A percentile compares a stretch with the other conserved stretches of the same genome.
Evolutionary conservation across 1,284 basidiomycete species (phyloP).

Genomic region (Athelia sp.): DNA sequence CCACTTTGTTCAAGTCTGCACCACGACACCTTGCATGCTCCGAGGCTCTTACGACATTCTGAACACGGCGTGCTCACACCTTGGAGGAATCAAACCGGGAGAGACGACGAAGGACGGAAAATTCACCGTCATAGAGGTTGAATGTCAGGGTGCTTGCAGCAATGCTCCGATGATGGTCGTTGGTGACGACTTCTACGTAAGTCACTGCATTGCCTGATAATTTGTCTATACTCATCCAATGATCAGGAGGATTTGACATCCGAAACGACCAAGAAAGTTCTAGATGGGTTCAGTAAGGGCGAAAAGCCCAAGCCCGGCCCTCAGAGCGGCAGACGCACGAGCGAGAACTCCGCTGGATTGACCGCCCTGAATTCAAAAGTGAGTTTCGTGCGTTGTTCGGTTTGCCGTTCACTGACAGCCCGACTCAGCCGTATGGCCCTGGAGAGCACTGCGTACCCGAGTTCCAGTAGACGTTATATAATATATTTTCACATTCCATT

Average conservation of each 20-base stretch:
- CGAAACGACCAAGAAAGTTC: constrained; percentile 81
- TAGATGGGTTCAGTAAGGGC: constrained; percentile 84
- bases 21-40: constrained; percentile 98
- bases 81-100: constrained; percentile 83
- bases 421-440: constrained; percentile 85
- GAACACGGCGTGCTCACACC: constrained; percentile 78
- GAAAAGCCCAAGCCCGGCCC: constrained; percentile 90
- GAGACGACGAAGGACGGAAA: constrained; percentile 93
- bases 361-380: constrained; percentile 85
- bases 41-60: constrained; percentile 90
- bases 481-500: not conserved
- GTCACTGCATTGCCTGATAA: constrained; percentile 21
- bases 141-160: constrained; percentile 97
- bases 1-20: constrained; percentile 97
- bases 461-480: constrained; percentile 62
- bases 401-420: constrained; percentile 9
- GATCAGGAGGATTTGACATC: constrained; percentile 93
- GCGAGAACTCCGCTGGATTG: constrained; percentile 87
- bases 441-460: constrained; percentile 87
- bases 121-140: constrained; percentile 97
- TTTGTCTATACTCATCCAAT: constrained; percentile 4
- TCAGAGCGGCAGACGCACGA: constrained; percentile 81
- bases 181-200: constrained; percentile 93
- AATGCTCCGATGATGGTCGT: constrained; percentile 99
- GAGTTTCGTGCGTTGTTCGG: constrained; percentile 17